Percentiles rank a stretch among this genome's conserved stretches.
Evolutionary conservation across 345 rosid genomes (phyloP).

Genomic region (Stellera chamaejasme): DNA sequence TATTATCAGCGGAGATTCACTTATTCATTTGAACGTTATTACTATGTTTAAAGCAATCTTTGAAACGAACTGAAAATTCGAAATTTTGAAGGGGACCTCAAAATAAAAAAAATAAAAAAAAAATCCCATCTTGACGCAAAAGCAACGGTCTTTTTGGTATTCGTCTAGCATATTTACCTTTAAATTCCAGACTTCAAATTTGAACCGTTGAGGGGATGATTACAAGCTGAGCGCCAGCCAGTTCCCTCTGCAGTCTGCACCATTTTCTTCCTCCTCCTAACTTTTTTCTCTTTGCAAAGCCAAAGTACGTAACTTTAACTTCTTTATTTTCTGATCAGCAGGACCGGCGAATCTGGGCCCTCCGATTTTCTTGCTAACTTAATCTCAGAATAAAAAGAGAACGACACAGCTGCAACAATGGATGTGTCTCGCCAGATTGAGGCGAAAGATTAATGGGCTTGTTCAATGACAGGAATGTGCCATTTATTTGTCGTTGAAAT

Average conservation of each 20-base stretch:
- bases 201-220: slow-evolving; percentile 17
- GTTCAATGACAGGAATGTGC: no score
- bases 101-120: no score
- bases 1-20: slow-evolving; percentile 25
- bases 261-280: slow-evolving; percentile 4
- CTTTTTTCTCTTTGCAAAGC: slow-evolving; percentile 15
- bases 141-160: slow-evolving; percentile 32
- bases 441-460: neutral
- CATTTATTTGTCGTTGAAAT: no score
- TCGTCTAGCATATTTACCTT: slow-evolving; percentile 32
- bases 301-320: neutral
- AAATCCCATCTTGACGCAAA: slow-evolving; percentile 22
- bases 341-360: neutral
- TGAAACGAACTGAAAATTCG: slow-evolving; percentile 20
- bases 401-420: slow-evolving; percentile 13
- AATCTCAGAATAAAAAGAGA: slow-evolving; percentile 9
- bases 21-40: slow-evolving; percentile 5
- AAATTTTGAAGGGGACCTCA: slow-evolving; percentile 13
- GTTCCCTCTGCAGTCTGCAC: slow-evolving; percentile 35
- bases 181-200: slow-evolving; percentile 29
- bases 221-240: slow-evolving; percentile 13
- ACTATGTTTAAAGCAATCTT: slow-evolving; percentile 10
- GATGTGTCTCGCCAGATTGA: neutral
- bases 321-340: neutral
- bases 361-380: slow-evolving; percentile 3